These are phyloP conservation scores for Magnusiomyces ingens DNA, from an alignment of 1,139 yeast species.

Conservation along the genomic window DNA sequence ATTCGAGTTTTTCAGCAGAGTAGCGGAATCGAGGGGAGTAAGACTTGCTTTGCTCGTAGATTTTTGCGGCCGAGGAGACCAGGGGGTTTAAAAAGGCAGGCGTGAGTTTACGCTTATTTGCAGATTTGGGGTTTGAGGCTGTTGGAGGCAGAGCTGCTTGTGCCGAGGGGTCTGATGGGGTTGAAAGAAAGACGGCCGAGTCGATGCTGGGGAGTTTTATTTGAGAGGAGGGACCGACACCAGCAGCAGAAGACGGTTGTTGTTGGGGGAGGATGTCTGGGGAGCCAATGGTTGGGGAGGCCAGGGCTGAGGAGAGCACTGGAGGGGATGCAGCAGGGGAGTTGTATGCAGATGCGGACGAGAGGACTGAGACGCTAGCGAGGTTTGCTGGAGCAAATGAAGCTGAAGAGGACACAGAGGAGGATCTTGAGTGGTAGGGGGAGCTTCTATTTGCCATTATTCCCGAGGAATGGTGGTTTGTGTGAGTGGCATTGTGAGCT, in stretches of 20 bases:
- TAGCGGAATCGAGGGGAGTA: constrained; percentile 53
- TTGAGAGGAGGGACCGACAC: not conserved
- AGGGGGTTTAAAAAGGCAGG: constrained; percentile 13
- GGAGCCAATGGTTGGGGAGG: not conserved
- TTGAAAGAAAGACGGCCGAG: not conserved
- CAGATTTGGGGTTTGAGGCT: not conserved
- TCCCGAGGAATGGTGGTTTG: too few species aligned
- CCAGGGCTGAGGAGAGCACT: not conserved
- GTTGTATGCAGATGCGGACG: not conserved
- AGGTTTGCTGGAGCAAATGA: not conserved
- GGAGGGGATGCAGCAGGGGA: not conserved
- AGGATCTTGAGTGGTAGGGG: constrained; percentile 13
- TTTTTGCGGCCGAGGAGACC: constrained; percentile 52
- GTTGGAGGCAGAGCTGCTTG: not conserved
- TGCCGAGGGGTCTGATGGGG: too few species aligned
- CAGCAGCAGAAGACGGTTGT: not conserved
- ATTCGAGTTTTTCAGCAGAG: constrained; percentile 61
- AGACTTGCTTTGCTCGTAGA: constrained; percentile 51
- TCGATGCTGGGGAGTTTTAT: not conserved
- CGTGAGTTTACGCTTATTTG: not conserved
- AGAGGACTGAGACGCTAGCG: not conserved
- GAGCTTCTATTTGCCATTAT: constrained; percentile 7
- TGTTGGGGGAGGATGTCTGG: not conserved
- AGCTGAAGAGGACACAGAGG: constrained; percentile 6
- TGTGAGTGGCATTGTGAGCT: not conserved